phyloP scores from a whole-genome alignment of 768 basidiomycete species.

The Leucosporidium scottii region DNA sequence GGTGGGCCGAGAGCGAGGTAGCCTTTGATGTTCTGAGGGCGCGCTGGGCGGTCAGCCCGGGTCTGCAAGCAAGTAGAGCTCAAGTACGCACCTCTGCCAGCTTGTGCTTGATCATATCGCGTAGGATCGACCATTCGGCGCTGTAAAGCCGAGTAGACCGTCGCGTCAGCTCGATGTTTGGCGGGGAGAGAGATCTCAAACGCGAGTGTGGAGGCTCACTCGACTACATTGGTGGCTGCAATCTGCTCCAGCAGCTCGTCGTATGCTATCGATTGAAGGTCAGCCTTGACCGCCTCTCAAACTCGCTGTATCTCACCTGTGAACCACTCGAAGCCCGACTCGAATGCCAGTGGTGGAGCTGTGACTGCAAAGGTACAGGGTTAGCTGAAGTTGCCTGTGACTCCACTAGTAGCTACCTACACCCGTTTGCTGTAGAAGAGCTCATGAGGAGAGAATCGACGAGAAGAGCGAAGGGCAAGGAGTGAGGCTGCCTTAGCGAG shows the following conservation, averaged over 20 bases:
- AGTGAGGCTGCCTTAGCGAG: too few relatives aligned
- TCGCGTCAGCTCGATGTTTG: slow-evolving; percentile 22
- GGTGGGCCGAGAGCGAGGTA: slow-evolving; percentile 46
- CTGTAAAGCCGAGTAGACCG: slow-evolving; percentile 42
- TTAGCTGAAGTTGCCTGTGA: too few relatives aligned
- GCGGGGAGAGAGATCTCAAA: slow-evolving; percentile 2
- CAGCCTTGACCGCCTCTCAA: background rate
- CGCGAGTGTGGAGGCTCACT: slow-evolving; percentile 47
- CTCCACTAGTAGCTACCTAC: too few relatives aligned
- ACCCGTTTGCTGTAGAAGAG: too few relatives aligned
- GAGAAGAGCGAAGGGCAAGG: too few relatives aligned
- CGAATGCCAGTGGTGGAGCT: slow-evolving; percentile 10
- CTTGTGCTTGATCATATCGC: slow-evolving; percentile 65
- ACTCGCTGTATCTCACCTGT: background rate
- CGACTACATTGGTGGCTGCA: slow-evolving; percentile 58
- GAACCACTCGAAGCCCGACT: slow-evolving; percentile 20
- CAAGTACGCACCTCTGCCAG: slow-evolving; percentile 53
- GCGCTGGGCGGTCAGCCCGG: too few relatives aligned
- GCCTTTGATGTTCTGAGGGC: slow-evolving; percentile 24
- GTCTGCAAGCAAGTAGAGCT: background rate
- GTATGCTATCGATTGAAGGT: slow-evolving; percentile 47
- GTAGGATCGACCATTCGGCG: slow-evolving; percentile 62
- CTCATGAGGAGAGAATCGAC: too few relatives aligned
- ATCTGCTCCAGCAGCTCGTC: slow-evolving; percentile 56
- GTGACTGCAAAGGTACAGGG: slow-evolving; percentile 5